Evolutionary conservation across 306 rosid species (phyloP), one percentile per base, ranked within the genome.

Genomic region (Gynostemma pentaphyllum): DNA sequence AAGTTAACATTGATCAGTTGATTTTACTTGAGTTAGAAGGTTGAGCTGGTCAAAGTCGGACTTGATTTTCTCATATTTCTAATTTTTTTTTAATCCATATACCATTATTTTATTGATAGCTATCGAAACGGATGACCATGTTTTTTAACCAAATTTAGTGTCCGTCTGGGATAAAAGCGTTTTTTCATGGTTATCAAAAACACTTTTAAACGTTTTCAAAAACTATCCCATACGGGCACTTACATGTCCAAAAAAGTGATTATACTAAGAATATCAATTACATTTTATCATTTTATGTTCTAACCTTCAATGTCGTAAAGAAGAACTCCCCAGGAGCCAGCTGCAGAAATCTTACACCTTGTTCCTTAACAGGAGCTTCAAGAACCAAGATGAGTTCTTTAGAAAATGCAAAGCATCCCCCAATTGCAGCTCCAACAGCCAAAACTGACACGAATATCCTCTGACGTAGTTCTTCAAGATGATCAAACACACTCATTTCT

Each of bases 401-500:
- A 5, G 98, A 87, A 73, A 78, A 79, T 4, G 96, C 88, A 77
- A 91, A 91, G 80, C 98, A 91, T 53, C 95, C 96, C 68, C 69
- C 68, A 54, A 91, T 88, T 62, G 88, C 83, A 34, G 70, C 89
- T 54, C 98, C 98, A 37, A 91, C 92, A 0, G 88, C 96, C 19
- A 82, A 61, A 76, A 91, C 86, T 5, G 98, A 91, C 26, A 83
- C 45, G 63, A 91, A 88, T 51, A 91, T 47, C 74, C 98, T 83
- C 83, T 88, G 84, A n/a, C 98, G 92, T 45, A 91, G 83, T 82
- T 91, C 98, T 80, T 91, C 98, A n/a, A 91, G 92, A 75, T 91
- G 96, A 78, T 91, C 98, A 71, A 83, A 88, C 75, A 91, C 50
- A 50, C 75, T 88, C 98, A 91, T 91, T 76, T 91, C 98, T 74